Evolutionary conservation across 176 grass and related monocot species (phyloP).

Genomic region (Paspalum vaginatum): DNA sequence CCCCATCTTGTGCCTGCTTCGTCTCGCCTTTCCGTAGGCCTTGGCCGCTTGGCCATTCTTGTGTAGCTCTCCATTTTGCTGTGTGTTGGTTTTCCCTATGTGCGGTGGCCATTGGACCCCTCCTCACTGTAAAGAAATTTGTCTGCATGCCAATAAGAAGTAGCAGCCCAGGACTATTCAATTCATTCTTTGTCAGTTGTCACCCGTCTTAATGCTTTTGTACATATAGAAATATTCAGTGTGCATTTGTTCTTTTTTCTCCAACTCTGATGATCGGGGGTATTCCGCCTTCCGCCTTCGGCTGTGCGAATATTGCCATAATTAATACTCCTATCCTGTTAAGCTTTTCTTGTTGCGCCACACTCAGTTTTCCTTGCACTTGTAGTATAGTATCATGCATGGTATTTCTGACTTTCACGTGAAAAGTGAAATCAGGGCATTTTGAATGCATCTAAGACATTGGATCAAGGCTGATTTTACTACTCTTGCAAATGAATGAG

Average conservation of each 20-base stretch:
- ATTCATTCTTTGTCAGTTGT: not conserved
- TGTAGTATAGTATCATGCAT: too few species aligned
- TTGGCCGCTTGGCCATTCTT: slow-evolving; percentile 43
- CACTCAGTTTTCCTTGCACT: too few species aligned
- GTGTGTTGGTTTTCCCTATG: not conserved
- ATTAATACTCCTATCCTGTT: not conserved
- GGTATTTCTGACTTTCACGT: too few species aligned
- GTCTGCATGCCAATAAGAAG: slow-evolving; percentile 22
- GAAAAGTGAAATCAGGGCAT: too few species aligned
- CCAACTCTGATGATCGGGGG: not conserved
- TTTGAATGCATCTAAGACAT: too few species aligned
- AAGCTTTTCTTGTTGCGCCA: not conserved
- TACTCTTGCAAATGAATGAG: too few species aligned
- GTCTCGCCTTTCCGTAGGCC: slow-evolving; percentile 11
- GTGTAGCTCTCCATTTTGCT: slow-evolving; percentile 25
- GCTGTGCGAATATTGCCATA: not conserved
- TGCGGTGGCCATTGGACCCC: not conserved
- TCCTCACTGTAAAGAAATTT: slow-evolving; percentile 37
- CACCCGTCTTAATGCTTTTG: not conserved
- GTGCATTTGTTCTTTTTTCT: not conserved
- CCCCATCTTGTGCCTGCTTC: slow-evolving; percentile 14
- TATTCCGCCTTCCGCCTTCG: too few species aligned
- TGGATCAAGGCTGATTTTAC: too few species aligned
- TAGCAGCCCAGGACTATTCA: not conserved
- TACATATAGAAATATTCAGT: not conserved